A percentile compares a stretch with the other conserved stretches of the same genome.
Conservation (phyloP, 2,329 filamentous ascomycete genomes). For the Microdochium bolleyi region DNA sequence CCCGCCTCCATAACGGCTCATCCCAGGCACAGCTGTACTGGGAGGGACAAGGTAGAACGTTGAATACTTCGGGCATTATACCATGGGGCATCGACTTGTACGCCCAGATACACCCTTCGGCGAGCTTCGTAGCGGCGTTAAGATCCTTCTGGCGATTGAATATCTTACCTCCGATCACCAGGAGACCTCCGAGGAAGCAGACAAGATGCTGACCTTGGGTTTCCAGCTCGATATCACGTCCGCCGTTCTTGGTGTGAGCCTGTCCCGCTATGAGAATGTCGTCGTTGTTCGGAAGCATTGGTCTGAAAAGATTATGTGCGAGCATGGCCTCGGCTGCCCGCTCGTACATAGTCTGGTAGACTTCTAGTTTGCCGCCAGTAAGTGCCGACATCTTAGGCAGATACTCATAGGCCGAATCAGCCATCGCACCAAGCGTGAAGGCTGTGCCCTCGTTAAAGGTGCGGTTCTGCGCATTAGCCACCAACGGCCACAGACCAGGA, state of each 20-base stretch:
- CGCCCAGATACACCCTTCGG: constrained; percentile 55
- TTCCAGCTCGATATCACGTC: constrained; percentile 13
- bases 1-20: constrained; percentile 1
- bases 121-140: constrained; percentile 46
- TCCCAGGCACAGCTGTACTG: constrained; percentile 23
- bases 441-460: constrained; percentile 24
- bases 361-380: constrained; percentile 46
- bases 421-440: constrained; percentile 27
- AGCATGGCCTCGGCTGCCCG: constrained; percentile 49
- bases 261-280: constrained; percentile 58
- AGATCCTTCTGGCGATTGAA: constrained; percentile 47
- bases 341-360: constrained; percentile 28
- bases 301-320: constrained; percentile 56
- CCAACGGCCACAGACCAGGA: constrained; percentile 66
- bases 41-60: constrained; percentile 33
- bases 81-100: constrained; percentile 49
- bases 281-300: constrained; percentile 48
- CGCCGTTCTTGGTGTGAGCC: constrained; percentile 21
- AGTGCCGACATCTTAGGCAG: constrained; percentile 59
- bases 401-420: constrained; percentile 42
- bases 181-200: constrained; percentile 66
- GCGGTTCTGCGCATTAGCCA: constrained; percentile 50
- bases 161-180: constrained; percentile 57
- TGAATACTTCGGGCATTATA: constrained; percentile 54
- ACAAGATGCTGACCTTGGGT: constrained; percentile 49